These are phyloP conservation scores for Leccinum subtestaceum DNA, from an alignment of 768 basidiomycete species.

Conservation along the genomic window DNA sequence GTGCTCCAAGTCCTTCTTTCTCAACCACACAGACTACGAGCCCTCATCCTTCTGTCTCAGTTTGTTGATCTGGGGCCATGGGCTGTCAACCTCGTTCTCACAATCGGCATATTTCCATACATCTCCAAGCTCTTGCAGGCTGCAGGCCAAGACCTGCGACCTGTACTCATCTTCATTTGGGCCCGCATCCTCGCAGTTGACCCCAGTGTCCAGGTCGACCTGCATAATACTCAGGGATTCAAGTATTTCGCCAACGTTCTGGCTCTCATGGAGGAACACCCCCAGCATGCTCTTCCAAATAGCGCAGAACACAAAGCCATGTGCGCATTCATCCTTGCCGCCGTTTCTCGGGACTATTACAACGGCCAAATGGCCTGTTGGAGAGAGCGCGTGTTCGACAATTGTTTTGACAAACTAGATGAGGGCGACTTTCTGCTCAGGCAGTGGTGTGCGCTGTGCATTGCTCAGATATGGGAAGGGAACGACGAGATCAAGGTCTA, in stretches of 20 bases:
- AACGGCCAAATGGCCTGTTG: conserved; percentile 85
- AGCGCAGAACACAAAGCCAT: conserved; percentile 95
- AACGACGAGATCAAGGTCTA: conserved; percentile 88
- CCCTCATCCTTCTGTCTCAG: conserved; percentile 92
- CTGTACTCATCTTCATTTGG: conserved; percentile 99
- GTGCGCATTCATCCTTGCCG: conserved; percentile 94
- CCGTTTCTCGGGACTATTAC: conserved; percentile 87
- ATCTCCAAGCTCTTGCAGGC: conserved; percentile 96
- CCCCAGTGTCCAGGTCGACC: conserved; percentile 84
- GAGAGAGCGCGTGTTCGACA: conserved; percentile 78
- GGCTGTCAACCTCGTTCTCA: conserved; percentile 94
- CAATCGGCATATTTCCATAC: conserved; percentile 98
- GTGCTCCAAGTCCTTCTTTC: conserved; percentile 96
- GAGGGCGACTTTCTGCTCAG: conserved; percentile 90
- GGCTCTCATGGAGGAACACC: conserved; percentile 59
- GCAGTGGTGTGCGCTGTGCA: conserved; percentile 92
- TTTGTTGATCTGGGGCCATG: conserved; percentile 98
- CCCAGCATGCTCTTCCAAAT: conserved; percentile 71
- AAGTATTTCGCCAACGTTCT: conserved; percentile 84
- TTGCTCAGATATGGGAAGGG: conserved; percentile 91
- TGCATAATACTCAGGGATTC: conserved; percentile 78
- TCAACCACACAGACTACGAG: conserved; percentile 92
- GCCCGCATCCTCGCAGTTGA: conserved; percentile 97
- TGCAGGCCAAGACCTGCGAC: conserved; percentile 91
- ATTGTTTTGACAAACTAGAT: conserved; percentile 79